A percentile compares a stretch with the other conserved stretches of the same genome.
Evolutionary conservation across 225 moss, liverwort and hornwort genomes (phyloP).

Genomic region (Sphagnum contortum): DNA sequence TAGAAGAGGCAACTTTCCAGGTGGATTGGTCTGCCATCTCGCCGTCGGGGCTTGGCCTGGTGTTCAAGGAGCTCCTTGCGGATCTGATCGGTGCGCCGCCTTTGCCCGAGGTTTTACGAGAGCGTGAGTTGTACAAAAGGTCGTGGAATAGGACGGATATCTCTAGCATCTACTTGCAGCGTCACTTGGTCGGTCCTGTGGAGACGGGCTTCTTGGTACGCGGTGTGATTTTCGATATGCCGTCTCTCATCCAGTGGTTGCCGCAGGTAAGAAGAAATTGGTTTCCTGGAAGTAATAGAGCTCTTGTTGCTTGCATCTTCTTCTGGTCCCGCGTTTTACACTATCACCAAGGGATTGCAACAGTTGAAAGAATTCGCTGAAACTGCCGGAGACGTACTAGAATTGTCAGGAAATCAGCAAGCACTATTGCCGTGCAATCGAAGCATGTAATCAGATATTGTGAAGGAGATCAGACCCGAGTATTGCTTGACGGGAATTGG

Average conservation of each 20-base stretch:
- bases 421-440: no score
- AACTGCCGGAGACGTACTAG: no score
- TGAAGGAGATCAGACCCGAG: no score
- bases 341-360: no score
- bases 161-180: constrained; percentile 49
- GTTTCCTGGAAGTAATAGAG: no score
- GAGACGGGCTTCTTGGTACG: constrained; percentile 57
- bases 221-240: constrained; percentile 72
- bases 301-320: no score
- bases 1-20: constrained; percentile 22
- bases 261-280: no score
- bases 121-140: constrained; percentile 29
- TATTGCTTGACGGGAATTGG: no score
- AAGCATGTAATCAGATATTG: no score
- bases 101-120: constrained; percentile 48
- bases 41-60: constrained; percentile 50
- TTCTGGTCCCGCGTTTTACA: no score
- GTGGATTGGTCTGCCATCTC: constrained; percentile 80
- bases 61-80: constrained; percentile 66
- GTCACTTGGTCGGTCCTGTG: constrained; percentile 12
- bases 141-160: constrained; percentile 51
- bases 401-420: no score
- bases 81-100: constrained; percentile 74
- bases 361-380: no score
- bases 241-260: constrained; percentile 33